Base-by-base conservation (phyloP, 2,329 filamentous ascomycete species). In the Aureobasidium namibiae region DNA sequence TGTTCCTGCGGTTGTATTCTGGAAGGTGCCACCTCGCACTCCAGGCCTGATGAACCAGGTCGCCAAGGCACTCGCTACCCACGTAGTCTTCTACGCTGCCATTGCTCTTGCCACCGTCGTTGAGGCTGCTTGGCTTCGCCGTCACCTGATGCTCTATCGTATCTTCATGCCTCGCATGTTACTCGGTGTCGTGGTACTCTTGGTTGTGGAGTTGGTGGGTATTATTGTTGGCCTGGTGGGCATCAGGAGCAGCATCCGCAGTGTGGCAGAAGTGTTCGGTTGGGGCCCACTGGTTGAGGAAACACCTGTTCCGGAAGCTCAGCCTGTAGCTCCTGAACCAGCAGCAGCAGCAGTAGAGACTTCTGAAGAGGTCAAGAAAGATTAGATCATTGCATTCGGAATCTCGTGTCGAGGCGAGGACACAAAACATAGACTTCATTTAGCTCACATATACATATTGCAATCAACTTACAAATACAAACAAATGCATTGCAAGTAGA, bases 81-180 rank as follows among this genome's bases (percentile, higher is more conserved):
- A 96, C 68, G 74, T 92, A 6, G 77, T 88, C 1, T 95, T 92
- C 70, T 94, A 91, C 69, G 89, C 89, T 5, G 87, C 89, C 9
- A 82, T 96, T 69, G 87, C 87, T 29, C 74, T 96, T 23, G 89
- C 90, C 0, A 96, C 92, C 4, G 95, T 94, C 66, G 84, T 88
- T 72, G 96, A 92, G 87, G 90, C 92, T 0, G 92, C 89, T 1
- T 86, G 90, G 75, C 75, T 99, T 67, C 81, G 94, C 57, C 81
- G 94, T 54, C 94, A 99, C 76, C 80, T 99, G 63, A 99, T 99
- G 94, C 81, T 99, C 31, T 99, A 94, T 75, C 82, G 94, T 42
- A 90, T 99, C 44, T 99, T 99, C 69, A 87, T 82, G 74, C 94
- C 94, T 48, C 78, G 92, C 29, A 99, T 92, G 75, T 89, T 99